Base-by-base conservation (phyloP, 202 grass and related monocot genomes). In the Alloteropsis angusta region DNA sequence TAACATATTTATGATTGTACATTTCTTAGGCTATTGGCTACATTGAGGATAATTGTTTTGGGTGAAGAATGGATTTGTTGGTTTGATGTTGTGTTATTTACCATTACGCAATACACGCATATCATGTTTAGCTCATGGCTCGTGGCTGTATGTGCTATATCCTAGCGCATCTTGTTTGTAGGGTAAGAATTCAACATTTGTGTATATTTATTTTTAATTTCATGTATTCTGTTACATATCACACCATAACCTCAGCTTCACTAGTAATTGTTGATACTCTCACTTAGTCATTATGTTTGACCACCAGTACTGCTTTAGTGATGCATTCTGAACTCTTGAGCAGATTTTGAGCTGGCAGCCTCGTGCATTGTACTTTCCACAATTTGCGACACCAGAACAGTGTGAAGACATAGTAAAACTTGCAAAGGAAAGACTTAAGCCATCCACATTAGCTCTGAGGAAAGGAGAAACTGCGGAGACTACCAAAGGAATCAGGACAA, bases 291-390 rank as follows among this genome's bases (percentile, higher is more conserved):
- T 32, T 78, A 65, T 78, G 13, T 72, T 49, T 0, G 0, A 17
- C 25, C 65, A 82, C 46, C 6, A 22, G 39, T 84, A 56, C 3
- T 65, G 4, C 3, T 36, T 76, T 71, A 66, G 5, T 88, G 65
- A 85, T 50, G 34, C 55, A 77, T 48, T 66, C 14, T 62, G 32
- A 72, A 68, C 41, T 86, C 77, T 81, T 82, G 77, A 75, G 65
- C 86, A 99, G 96, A 91, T 99, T 87, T 86, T 99, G 92, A 99
- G 96, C 84, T 93, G 92, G 96, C 83, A 93, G 41, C 96, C 96
- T 55, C 91, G 96, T 77, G 85, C 90, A 47, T 74, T 95, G 32
- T 99, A 99, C 57, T 99, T 93, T 73, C 88, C 92, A 71, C 82
- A 91, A 84, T 99, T 99, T 68, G 92, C 90, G 4, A 92, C 87